phyloP scores from a whole-genome alignment of 2,329 filamentous ascomycete species.

The Tolypocladium endophyticum region DNA sequence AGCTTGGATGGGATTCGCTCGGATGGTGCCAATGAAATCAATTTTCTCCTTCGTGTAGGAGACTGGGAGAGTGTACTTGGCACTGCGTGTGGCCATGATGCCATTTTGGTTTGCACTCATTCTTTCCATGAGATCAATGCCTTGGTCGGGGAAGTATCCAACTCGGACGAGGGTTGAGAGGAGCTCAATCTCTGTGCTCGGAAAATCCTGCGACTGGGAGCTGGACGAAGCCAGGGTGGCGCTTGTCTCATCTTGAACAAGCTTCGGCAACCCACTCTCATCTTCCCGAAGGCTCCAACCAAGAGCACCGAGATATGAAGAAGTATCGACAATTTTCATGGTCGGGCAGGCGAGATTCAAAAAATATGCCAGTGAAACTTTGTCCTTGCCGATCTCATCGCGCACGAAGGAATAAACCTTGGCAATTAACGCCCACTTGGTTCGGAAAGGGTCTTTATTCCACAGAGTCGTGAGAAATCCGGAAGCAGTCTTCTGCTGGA shows the following conservation, averaged over 20 bases:
- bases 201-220: slow-evolving; percentile 4
- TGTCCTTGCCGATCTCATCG: slow-evolving; percentile 34
- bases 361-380: slow-evolving; percentile 35
- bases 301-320: slow-evolving; percentile 31
- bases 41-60: slow-evolving; percentile 9
- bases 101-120: slow-evolving; percentile 12
- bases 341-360: slow-evolving; percentile 31
- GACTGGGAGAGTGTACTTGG: slow-evolving; percentile 1
- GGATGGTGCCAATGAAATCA: slow-evolving; percentile 10
- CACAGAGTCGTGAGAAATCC: slow-evolving; percentile 37
- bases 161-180: slow-evolving; percentile 10
- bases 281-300: slow-evolving; percentile 32
- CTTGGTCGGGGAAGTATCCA: slow-evolving; percentile 15
- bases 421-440: slow-evolving; percentile 40
- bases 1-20: slow-evolving; percentile 8
- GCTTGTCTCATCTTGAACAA: slow-evolving; percentile 6
- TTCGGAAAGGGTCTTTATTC: slow-evolving; percentile 36
- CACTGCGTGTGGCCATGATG: slow-evolving; percentile 13
- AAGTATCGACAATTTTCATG: slow-evolving; percentile 34
- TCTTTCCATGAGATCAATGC: slow-evolving; percentile 9
- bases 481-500: slow-evolving; percentile 42
- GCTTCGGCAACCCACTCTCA: slow-evolving; percentile 10
- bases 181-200: slow-evolving; percentile 18
- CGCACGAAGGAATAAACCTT: slow-evolving; percentile 45
- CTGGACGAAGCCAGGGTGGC: background rate